Evolutionary conservation across 208 protist genomes (phyloP).

Genomic region (Acanthamoeba culbertsoni): DNA sequence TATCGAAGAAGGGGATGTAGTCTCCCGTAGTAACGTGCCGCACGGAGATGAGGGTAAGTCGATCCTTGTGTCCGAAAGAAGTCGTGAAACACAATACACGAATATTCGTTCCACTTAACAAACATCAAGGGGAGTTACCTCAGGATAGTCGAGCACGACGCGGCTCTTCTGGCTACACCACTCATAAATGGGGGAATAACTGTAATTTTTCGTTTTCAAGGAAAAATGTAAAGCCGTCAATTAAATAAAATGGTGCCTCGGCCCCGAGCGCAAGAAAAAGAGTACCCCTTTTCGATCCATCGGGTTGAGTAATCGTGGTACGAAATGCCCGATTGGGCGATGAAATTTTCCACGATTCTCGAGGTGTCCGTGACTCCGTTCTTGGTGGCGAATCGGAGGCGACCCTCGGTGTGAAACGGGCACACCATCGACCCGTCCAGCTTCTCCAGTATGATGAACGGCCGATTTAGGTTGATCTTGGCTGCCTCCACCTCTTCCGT

Average conservation of each 20-base stretch:
- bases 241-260: not conserved
- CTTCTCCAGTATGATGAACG: constrained; percentile 54
- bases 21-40: not conserved
- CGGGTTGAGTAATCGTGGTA: constrained; percentile 5
- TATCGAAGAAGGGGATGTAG: not conserved
- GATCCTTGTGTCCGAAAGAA: not conserved
- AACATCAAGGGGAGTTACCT: not conserved
- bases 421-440: constrained; percentile 45
- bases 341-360: not conserved
- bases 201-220: too few relatives aligned
- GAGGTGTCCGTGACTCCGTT: constrained; percentile 42
- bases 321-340: not conserved
- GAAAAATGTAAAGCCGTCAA: too few relatives aligned
- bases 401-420: constrained; percentile 11
- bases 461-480: constrained; percentile 46
- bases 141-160: constrained; percentile 32
- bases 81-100: not conserved
- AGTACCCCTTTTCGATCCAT: constrained; percentile 14
- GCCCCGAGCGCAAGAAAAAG: not conserved
- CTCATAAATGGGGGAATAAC: constrained; percentile 49
- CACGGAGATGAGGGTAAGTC: constrained; percentile 3
- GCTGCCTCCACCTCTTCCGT: constrained; percentile 10
- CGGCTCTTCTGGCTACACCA: constrained; percentile 40
- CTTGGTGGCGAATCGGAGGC: constrained; percentile 2
- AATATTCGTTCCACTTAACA: not conserved